phyloP scores from a whole-genome alignment of 148 eudicot species.

The Heliosperma pusillum region DNA sequence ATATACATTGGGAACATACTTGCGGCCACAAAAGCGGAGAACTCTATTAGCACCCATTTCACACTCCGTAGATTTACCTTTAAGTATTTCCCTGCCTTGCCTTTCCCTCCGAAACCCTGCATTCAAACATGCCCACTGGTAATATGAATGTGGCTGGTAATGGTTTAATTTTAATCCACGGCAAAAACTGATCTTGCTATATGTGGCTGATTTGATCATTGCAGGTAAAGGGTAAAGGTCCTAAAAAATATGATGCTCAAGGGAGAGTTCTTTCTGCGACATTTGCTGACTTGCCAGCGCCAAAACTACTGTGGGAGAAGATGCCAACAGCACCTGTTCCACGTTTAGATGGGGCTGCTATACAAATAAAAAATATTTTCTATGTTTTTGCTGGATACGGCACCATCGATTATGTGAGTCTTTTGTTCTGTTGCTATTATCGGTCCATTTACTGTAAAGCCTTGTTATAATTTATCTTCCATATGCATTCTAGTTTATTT shows the following conservation, averaged over 20 bases:
- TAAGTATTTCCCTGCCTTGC: no score
- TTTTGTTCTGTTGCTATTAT: conserved; percentile 6
- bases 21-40: no score
- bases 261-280: conserved; percentile 69
- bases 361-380: conserved; percentile 77
- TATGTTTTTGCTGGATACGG: conserved; percentile 96
- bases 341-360: conserved; percentile 97
- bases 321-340: conserved; percentile 76
- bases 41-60: no score
- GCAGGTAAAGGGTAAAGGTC: conserved; percentile 30
- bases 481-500: neutral
- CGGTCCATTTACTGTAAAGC: neutral
- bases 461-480: neutral
- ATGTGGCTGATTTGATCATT: conserved; percentile 7
- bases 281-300: conserved; percentile 85
- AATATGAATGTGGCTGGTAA: neutral
- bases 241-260: conserved; percentile 26
- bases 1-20: no score
- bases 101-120: no score
- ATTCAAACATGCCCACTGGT: no score
- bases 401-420: conserved; percentile 74
- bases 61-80: no score
- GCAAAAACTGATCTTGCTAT: conserved; percentile 7
- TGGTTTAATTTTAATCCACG: neutral
- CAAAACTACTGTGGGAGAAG: conserved; percentile 78